Conservation (phyloP, 768 basidiomycete genomes). For the Floccularia luteovirens region DNA sequence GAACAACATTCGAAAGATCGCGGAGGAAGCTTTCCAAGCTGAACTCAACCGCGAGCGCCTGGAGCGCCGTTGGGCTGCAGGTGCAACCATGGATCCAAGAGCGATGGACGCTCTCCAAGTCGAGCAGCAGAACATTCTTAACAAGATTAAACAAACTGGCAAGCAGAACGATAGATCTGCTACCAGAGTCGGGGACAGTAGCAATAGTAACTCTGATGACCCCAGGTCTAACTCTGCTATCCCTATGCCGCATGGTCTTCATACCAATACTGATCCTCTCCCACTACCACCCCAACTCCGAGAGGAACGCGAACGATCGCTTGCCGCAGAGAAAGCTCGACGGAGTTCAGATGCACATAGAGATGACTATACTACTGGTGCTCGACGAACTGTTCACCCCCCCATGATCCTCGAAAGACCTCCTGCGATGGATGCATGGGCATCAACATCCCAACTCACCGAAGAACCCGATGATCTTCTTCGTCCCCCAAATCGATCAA, state of each 20-base stretch:
- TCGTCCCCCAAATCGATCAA: constrained; percentile 10
- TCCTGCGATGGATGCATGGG: constrained; percentile 7
- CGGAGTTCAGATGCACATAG: constrained; percentile 14
- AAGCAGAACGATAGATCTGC: constrained; percentile 8
- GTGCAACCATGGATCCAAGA: constrained; percentile 18
- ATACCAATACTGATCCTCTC: constrained; percentile 2
- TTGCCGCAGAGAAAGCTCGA: constrained; percentile 9
- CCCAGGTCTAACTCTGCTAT: not conserved
- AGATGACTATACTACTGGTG: constrained; percentile 8
- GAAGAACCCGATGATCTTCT: constrained; percentile 15
- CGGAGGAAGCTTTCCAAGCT: constrained; percentile 34
- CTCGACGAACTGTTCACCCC: constrained; percentile 5
- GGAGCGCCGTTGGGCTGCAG: constrained; percentile 41
- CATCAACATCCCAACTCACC: constrained; percentile 8
- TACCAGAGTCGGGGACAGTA: constrained; percentile 7
- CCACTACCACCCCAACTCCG: constrained; percentile 5
- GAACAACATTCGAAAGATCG: constrained; percentile 33
- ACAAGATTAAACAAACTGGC: constrained; percentile 33
- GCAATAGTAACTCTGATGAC: constrained; percentile 8
- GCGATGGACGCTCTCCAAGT: constrained; percentile 22
- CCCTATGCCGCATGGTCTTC: not conserved
- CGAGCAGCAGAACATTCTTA: constrained; percentile 36
- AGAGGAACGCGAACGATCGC: constrained; percentile 11
- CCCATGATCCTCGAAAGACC: constrained; percentile 4
- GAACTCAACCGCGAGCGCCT: constrained; percentile 41